Conservation (phyloP, 352 stramenopile species). For the Pythium dissimile region DNA sequence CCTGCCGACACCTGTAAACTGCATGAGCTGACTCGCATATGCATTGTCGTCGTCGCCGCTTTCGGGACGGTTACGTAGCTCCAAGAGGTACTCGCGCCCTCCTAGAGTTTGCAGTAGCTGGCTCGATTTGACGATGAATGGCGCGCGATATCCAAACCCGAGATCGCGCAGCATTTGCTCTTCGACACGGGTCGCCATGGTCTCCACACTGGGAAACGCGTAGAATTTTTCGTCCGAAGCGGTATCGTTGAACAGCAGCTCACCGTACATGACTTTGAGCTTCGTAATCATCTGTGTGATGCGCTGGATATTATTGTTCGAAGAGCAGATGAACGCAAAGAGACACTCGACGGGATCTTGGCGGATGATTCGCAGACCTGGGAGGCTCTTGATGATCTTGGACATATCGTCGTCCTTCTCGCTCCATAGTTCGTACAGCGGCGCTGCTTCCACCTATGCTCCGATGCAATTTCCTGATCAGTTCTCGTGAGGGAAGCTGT, state of each 20-base stretch:
- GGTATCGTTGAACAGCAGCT: conserved; percentile 32
- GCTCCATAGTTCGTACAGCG: conserved; percentile 48
- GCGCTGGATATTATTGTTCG: conserved; percentile 95
- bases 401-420: conserved; percentile 43
- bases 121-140: conserved; percentile 38
- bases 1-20: conserved; percentile 67
- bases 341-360: conserved; percentile 93
- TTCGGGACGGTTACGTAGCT: conserved; percentile 6
- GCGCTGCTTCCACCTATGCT: conserved; percentile 26
- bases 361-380: conserved; percentile 80
- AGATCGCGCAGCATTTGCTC: conserved; percentile 68
- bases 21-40: conserved; percentile 25
- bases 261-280: conserved; percentile 80
- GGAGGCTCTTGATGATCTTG: conserved; percentile 62
- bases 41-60: conserved; percentile 12
- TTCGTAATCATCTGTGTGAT: conserved; percentile 90
- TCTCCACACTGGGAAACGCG: conserved; percentile 80
- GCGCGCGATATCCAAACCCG: conserved; percentile 80
- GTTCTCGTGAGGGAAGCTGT: no score
- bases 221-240: conserved; percentile 33
- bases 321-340: conserved; percentile 94
- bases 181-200: conserved; percentile 43
- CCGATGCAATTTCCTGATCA: background rate
- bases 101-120: conserved; percentile 19
- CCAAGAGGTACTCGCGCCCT: conserved; percentile 14